Conservation (phyloP, 441 rosid genomes). For the Populus tomentosa region DNA sequence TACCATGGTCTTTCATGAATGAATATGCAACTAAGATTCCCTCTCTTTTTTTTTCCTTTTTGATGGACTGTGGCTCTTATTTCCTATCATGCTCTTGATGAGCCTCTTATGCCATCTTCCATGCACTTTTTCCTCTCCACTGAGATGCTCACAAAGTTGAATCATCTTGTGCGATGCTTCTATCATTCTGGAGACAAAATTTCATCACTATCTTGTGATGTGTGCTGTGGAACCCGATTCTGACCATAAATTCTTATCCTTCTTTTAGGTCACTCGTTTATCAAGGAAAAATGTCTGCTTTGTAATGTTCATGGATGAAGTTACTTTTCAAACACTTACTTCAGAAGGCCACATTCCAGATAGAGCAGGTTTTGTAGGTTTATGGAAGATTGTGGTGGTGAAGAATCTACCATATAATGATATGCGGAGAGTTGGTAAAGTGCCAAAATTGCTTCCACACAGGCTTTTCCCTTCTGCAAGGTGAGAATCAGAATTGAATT, state of each 20-base stretch:
- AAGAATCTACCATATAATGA: conserved; percentile 83
- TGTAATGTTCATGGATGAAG: conserved; percentile 89
- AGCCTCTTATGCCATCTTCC: neutral
- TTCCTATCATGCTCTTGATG: neutral
- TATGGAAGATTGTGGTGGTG: conserved; percentile 94
- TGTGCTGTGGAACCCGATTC: neutral
- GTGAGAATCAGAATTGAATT: conserved; percentile 35
- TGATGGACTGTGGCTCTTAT: neutral
- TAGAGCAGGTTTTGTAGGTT: conserved; percentile 79
- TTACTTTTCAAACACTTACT: conserved; percentile 63
- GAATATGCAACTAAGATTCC: neutral
- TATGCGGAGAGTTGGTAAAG: conserved; percentile 96
- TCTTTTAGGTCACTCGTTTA: conserved; percentile 67
- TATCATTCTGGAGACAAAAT: neutral
- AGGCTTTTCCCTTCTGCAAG: conserved; percentile 97
- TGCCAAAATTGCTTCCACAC: conserved; percentile 88
- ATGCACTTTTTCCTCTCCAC: neutral
- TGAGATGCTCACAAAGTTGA: neutral
- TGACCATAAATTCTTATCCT: conserved; percentile 5
- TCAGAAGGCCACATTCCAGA: conserved; percentile 83
- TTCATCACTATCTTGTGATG: neutral
- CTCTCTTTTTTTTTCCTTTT: neutral
- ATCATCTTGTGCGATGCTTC: neutral
- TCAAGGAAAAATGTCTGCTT: conserved; percentile 98
- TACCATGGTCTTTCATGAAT: neutral